Base-by-base conservation (phyloP, 1,284 basidiomycete genomes). In the Cutaneotrichosporon sp. region DNA sequence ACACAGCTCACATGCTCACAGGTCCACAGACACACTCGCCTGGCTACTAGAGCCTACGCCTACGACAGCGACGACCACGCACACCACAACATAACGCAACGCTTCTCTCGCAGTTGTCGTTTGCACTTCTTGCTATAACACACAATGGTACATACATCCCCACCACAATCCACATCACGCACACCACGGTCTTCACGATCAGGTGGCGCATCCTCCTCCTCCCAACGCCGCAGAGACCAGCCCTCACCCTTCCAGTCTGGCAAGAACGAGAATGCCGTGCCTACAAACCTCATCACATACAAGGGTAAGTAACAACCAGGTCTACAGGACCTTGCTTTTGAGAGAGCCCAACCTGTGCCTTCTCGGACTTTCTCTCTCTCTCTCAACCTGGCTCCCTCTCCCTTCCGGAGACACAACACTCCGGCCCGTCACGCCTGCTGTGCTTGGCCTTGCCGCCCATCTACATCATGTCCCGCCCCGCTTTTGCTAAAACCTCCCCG, bases 261-360 rank as follows among this genome's bases (percentile, higher is more conserved):
- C 41, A 60, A 60, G 53, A 60, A 60, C 51, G 52, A 56, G 45
- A 60, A 67, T 51, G 71, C 71, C 8, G 64, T 73, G 20, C 71
- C 71, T 2, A 73, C 71, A 48, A 73, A 73, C 48, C 54, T 66
- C 42, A 66, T 73, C 50, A 61, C 58, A 5, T 73, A 72, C 55
- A 70, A 65, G 46, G 68, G 70, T 71, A 46, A 33, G 61, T 13
- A n/a, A n/a, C n/a, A n/a, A n/a, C n/a, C n/a, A n/a, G n/a, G n/a
- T n/a, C n/a, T n/a, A n/a, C n/a, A n/a, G n/a, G n/a, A n/a, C n/a
- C n/a, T n/a, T n/a, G n/a, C n/a, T n/a, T n/a, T n/a, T n/a, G n/a
- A n/a, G n/a, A n/a, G n/a, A n/a, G n/a, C n/a, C n/a, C n/a, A n/a
- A n/a, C n/a, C n/a, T n/a, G 26, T 30, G 26, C 26, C 26, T 30